phyloP scores from a whole-genome alignment of 2,329 filamentous ascomycete genomes.

The Hypomyces perniciosus region DNA sequence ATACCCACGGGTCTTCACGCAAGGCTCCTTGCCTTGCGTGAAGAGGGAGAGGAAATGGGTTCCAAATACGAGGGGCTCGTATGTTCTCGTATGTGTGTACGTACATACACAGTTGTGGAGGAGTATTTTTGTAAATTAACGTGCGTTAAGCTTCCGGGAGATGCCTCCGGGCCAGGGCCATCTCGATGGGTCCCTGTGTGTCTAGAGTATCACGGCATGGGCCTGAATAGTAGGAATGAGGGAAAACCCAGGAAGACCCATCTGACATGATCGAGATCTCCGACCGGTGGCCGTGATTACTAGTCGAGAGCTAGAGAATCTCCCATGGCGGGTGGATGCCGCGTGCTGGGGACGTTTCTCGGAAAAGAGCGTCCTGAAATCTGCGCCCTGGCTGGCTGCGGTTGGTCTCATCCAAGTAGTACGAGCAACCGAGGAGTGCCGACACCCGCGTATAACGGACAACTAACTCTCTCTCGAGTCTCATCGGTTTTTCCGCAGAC shows the following conservation, averaged over 20 bases:
- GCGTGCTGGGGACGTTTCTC: too few species aligned
- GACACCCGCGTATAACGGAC: too few species aligned
- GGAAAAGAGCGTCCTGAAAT: not conserved
- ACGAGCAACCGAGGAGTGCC: too few species aligned
- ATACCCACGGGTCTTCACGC: too few species aligned
- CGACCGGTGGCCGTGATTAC: not conserved
- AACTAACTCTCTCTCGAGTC: too few species aligned
- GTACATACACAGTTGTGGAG: too few species aligned
- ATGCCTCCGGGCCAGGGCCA: not conserved
- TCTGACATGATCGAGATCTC: constrained; percentile 10
- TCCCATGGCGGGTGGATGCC: constrained; percentile 4
- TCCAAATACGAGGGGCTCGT: too few species aligned
- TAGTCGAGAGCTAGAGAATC: not conserved
- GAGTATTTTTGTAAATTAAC: not conserved
- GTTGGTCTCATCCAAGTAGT: not conserved
- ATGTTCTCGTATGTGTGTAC: too few species aligned
- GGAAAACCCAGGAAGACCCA: not conserved
- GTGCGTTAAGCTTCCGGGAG: not conserved
- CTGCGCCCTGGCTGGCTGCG: not conserved
- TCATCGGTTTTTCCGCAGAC: too few species aligned
- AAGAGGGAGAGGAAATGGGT: too few species aligned
- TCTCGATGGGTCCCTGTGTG: not conserved
- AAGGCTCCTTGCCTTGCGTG: too few species aligned
- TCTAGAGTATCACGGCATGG: not conserved
- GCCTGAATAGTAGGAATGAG: not conserved